Evolutionary conservation across 495 filamentous ascomycete species (phyloP).

Genomic region (Aspergillus heteromorphus): DNA sequence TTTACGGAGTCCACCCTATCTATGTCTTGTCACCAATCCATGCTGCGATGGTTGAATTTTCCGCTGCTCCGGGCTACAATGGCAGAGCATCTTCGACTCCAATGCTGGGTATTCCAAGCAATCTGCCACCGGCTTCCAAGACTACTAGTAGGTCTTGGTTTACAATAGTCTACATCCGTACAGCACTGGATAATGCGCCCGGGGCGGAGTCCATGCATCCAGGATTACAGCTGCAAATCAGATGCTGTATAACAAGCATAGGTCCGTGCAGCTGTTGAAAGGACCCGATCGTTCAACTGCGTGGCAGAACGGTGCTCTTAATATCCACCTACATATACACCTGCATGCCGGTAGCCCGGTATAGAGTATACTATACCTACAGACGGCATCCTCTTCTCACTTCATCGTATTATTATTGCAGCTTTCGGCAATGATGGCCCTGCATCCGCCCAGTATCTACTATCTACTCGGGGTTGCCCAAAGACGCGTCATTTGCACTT

Average conservation of each 20-base stretch:
- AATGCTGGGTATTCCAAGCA: no score
- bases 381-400: no score
- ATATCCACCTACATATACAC: background rate
- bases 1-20: background rate
- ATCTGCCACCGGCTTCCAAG: no score
- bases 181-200: constrained; percentile 1
- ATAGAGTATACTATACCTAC: no score
- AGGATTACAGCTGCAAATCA: constrained; percentile 3
- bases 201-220: background rate
- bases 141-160: constrained; percentile 4
- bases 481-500: background rate
- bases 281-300: background rate
- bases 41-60: background rate
- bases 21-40: background rate
- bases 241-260: background rate
- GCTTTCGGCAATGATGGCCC: background rate
- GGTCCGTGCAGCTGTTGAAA: background rate
- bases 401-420: background rate
- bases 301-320: background rate
- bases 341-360: background rate
- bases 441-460: background rate
- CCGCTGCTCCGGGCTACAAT: background rate
- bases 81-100: no score
- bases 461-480: background rate
- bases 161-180: constrained; percentile 1